These are phyloP conservation scores for Erodium maritimum DNA, from an alignment of 345 rosid species.

Conservation along the genomic window DNA sequence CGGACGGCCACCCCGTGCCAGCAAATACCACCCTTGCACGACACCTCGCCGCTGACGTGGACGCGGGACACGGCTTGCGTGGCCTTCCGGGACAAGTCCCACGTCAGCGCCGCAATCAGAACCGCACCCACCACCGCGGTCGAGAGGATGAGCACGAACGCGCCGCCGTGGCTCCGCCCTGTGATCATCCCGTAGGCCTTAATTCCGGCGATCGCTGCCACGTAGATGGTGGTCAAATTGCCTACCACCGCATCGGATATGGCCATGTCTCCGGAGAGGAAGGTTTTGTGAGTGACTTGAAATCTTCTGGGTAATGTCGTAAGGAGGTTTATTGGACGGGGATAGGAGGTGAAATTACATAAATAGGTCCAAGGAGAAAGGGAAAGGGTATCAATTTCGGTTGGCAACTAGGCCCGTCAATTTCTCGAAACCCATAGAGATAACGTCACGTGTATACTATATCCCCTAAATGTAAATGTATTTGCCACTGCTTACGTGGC, in stretches of 20 bases:
- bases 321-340: no score
- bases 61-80: constrained; percentile 51
- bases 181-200: constrained; percentile 46
- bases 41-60: constrained; percentile 35
- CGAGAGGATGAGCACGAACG: constrained; percentile 58
- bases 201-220: constrained; percentile 62
- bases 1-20: constrained; percentile 98
- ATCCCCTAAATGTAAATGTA: no score
- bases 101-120: constrained; percentile 60
- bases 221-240: constrained; percentile 74
- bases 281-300: not conserved
- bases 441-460: no score
- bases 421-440: no score
- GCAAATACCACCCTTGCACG: constrained; percentile 86
- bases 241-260: constrained; percentile 71
- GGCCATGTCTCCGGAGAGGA: constrained; percentile 33
- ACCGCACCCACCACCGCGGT: constrained; percentile 53
- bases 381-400: no score
- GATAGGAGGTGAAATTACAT: no score
- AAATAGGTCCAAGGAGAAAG: no score
- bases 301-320: no score
- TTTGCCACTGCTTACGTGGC: no score
- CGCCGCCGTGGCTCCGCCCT: constrained; percentile 58
- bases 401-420: no score
- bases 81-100: constrained; percentile 83